Evolutionary conservation across 2,329 filamentous ascomycete species (phyloP).

Genomic region (Apiospora aurea): DNA sequence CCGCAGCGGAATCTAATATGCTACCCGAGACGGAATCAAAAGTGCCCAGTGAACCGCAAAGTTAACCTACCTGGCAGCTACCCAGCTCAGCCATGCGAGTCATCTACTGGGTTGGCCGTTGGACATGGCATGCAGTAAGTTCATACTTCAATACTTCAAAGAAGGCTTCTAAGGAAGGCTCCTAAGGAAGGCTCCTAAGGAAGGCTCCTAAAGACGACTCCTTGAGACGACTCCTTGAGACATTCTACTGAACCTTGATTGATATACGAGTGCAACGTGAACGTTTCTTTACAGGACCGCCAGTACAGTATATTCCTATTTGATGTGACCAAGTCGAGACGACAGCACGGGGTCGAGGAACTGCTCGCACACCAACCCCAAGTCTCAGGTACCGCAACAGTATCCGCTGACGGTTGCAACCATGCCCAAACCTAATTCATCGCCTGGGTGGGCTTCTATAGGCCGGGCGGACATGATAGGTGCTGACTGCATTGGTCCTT

Average conservation of each 20-base stretch:
- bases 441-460: not conserved
- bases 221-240: not conserved
- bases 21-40: constrained; percentile 9
- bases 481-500: not conserved
- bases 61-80: not conserved
- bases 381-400: constrained; percentile 13
- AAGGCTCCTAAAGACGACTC: not conserved
- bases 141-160: not conserved
- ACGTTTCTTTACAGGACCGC: not conserved
- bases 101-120: constrained; percentile 18
- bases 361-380: constrained; percentile 1
- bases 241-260: constrained; percentile 1
- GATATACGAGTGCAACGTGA: not conserved
- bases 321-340: not conserved
- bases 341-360: not conserved
- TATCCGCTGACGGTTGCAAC: constrained; percentile 18
- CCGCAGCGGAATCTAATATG: constrained; percentile 10
- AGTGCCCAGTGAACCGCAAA: not conserved
- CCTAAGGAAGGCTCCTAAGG: not conserved
- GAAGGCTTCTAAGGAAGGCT: too few relatives aligned
- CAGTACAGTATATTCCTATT: not conserved
- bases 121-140: not conserved
- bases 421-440: constrained; percentile 11
- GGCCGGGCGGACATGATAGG: not conserved
- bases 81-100: constrained; percentile 12